These are phyloP conservation scores for Didymella sp. DNA, from an alignment of 2,329 filamentous ascomycete genomes.

Conservation along the genomic window DNA sequence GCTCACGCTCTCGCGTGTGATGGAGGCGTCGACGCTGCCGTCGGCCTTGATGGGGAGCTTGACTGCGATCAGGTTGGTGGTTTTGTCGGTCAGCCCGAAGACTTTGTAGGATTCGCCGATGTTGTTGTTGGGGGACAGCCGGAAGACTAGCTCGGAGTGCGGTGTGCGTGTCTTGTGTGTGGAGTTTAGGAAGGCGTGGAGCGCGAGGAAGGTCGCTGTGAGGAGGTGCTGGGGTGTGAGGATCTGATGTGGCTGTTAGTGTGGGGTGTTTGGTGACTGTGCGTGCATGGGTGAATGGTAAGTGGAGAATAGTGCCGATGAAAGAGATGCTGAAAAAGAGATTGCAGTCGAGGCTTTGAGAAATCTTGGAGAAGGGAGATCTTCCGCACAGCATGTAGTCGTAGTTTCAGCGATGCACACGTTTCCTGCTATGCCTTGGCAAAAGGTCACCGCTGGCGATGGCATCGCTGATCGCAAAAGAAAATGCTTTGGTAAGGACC, in stretches of 20 bases:
- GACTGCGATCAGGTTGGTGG: slow-evolving; percentile 76
- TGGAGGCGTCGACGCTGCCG: slow-evolving; percentile 3
- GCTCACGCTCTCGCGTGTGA: slow-evolving; percentile 37
- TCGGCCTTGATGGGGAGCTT: slow-evolving; percentile 66
- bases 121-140: slow-evolving; percentile 82
- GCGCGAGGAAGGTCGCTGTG: slow-evolving; percentile 77
- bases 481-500: not conserved
- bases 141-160: slow-evolving; percentile 86
- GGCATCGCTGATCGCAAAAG: not conserved
- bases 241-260: slow-evolving; percentile 57
- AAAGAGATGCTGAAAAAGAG: too few relatives aligned
- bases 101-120: slow-evolving; percentile 91
- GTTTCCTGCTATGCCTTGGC: not conserved
- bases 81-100: slow-evolving; percentile 79
- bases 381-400: not conserved
- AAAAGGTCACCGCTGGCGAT: not conserved
- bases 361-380: too few relatives aligned
- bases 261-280: not conserved
- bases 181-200: slow-evolving; percentile 67
- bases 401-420: not conserved
- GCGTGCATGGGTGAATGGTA: not conserved
- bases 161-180: slow-evolving; percentile 77
- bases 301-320: not conserved
- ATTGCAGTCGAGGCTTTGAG: too few relatives aligned
- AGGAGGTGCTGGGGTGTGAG: slow-evolving; percentile 76